Evolutionary conservation across 441 rosid genomes (phyloP), one percentile per base, ranked within the genome.

Genomic region (Isatis lusitanica): DNA sequence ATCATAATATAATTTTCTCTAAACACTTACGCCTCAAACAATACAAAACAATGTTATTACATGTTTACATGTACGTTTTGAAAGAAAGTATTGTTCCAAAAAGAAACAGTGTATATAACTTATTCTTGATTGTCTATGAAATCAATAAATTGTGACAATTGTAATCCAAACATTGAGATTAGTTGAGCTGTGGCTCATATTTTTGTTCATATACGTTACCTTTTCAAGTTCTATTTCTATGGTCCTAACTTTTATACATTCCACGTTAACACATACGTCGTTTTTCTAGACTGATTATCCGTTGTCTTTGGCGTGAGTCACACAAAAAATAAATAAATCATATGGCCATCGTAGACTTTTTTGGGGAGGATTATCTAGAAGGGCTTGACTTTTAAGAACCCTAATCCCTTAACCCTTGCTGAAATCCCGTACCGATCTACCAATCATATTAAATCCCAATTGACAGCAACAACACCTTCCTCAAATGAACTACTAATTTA

Each of bases 381-480:
- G 79, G 18, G 16, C 66, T 63, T 75, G 79, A 75, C 79, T 70
- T 75, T 75, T 13, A 44, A 35, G 42, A 46, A 40, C 7, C 33
- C 43, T 38, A 69, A 63, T 55, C 33, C 68, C 48, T 56, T 3
- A 60, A 33, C n/a, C 26, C 48, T 42, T 67, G 50, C 70, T 43
- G 31, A 75, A 26, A 69, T 63, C 58, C 58, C 35, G 74, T 57
- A 31, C 60, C 44, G 30, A 69, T 69, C 39, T 53, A 13, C 36
- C 10, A 63, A 63, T 18, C 62, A 64, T 72, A 73, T 55, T 35
- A 42, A 63, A 21, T 13, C 38, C 6, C 9, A 24, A 17, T 33
- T 55, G 47, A 73, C 48, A 43, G 70, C 28, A 30, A 2, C 48
- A 55, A 53, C 28, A 42, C 15, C 58, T 35, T 66, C 59, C 13